Conservation (phyloP, 495 filamentous ascomycete genomes). For the Hypoxylon lienhwacheense region DNA sequence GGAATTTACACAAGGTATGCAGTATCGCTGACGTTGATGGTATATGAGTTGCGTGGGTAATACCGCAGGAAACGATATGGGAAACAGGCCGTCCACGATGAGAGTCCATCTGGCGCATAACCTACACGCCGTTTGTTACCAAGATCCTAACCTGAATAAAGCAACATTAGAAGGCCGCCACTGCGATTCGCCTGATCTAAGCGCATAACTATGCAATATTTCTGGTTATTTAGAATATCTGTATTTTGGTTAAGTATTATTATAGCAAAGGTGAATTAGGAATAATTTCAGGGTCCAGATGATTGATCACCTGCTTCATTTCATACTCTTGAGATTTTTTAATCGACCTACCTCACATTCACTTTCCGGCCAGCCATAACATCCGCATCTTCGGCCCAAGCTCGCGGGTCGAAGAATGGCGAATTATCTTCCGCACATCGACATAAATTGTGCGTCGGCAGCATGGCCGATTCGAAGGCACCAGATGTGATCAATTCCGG, state of each 20-base stretch:
- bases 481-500: conserved; percentile 12
- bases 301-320: no score
- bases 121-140: neutral
- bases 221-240: no score
- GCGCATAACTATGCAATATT: neutral
- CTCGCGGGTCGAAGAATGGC: conserved; percentile 10
- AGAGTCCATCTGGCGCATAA: conserved; percentile 1
- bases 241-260: no score
- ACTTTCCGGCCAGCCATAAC: conserved; percentile 2
- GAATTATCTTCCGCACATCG: conserved; percentile 1
- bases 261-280: neutral
- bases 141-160: neutral
- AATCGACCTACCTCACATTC: conserved; percentile 1
- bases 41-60: neutral
- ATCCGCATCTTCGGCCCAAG: conserved; percentile 2
- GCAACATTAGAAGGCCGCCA: neutral
- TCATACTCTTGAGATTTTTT: no score
- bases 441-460: neutral
- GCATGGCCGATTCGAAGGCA: conserved; percentile 11
- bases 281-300: neutral
- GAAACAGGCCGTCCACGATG: conserved; percentile 2
- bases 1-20: no score
- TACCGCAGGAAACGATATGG: neutral
- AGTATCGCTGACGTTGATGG: no score
- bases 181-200: conserved; percentile 1